Conservation (phyloP, 306 rosid species). For the Cucurbita pepo region DNA sequence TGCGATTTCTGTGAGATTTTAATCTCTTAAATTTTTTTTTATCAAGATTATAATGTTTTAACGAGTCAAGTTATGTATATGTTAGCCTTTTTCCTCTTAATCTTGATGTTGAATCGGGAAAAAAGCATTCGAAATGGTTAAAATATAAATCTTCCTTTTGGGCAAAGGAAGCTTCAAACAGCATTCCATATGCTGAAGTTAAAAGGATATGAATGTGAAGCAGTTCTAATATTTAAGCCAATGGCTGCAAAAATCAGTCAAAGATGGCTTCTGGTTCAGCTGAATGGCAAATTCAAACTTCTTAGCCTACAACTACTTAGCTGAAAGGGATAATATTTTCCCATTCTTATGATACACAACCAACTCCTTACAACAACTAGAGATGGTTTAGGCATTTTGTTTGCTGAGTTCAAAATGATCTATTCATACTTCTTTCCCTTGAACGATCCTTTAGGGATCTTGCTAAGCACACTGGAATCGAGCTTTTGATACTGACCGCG, state of each 20-base stretch:
- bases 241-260: not conserved
- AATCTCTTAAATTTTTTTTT: no score
- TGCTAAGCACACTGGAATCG: conserved; percentile 62
- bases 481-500: conserved; percentile 32
- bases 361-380: not conserved
- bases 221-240: not conserved
- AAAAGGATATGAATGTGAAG: not conserved
- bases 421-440: conserved; percentile 48
- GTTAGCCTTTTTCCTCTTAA: not conserved
- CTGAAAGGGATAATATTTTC: not conserved
- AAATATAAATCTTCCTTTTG: no score
- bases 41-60: no score
- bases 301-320: not conserved
- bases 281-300: not conserved
- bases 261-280: not conserved
- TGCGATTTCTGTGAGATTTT: no score
- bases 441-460: conserved; percentile 50
- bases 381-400: not conserved
- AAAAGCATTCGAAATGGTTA: no score
- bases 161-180: not conserved
- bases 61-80: no score
- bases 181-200: not conserved
- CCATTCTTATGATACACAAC: not conserved
- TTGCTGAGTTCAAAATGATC: not conserved
- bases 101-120: not conserved